phyloP scores from a whole-genome alignment of 441 rosid species.

The Sinapis alba region DNA sequence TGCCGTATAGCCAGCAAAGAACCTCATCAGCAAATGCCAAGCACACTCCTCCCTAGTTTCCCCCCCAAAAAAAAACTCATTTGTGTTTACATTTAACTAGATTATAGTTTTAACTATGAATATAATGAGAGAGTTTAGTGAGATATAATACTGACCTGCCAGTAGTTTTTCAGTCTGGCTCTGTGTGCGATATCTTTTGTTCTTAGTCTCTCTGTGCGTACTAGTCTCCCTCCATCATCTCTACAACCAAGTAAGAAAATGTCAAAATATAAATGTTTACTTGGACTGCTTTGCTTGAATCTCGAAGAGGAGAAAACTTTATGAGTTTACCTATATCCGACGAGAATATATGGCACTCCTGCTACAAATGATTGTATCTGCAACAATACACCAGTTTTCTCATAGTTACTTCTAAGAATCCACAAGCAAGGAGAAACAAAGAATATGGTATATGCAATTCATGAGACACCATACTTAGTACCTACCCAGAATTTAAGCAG shows the following conservation, averaged over 20 bases:
- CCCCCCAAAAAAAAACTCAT: not conserved
- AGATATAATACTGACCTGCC: constrained; percentile 65
- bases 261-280: not conserved
- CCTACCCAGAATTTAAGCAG: constrained; percentile 90
- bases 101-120: not conserved
- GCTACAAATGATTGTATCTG: constrained; percentile 98
- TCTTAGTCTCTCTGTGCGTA: constrained; percentile 89
- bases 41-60: constrained; percentile 83
- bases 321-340: constrained; percentile 66
- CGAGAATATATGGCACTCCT: constrained; percentile 81
- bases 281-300: not conserved
- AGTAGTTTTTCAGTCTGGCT: constrained; percentile 85
- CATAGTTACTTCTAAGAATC: not conserved
- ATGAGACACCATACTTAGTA: not conserved
- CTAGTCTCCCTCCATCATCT: constrained; percentile 84
- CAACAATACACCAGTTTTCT: constrained; percentile 9
- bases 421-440: not conserved
- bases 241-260: constrained; percentile 41
- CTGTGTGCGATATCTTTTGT: constrained; percentile 84
- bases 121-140: constrained; percentile 4
- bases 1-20: constrained; percentile 95
- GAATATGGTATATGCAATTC: not conserved
- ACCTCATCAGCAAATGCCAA: constrained; percentile 97
- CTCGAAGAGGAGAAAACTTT: not conserved
- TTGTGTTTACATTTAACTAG: not conserved